Conservation (phyloP, 2,329 filamentous ascomycete genomes). For the Emmonsiellopsis sp. region DNA sequence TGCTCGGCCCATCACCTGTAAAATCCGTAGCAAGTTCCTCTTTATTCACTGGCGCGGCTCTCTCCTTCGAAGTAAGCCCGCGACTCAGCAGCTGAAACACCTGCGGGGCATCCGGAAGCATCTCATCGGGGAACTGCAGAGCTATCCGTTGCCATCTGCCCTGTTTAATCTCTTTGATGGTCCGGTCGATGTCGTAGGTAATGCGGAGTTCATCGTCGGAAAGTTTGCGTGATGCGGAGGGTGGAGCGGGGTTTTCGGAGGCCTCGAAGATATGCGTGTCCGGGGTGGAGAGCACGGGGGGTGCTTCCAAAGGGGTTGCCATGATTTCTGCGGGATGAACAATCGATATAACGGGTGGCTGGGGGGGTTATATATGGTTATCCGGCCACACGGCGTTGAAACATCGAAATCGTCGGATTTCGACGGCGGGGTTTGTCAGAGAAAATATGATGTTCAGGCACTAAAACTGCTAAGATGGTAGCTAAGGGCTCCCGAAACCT, state of each 20-base stretch:
- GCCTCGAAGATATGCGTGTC: slow-evolving; percentile 52
- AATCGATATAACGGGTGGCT: neutral
- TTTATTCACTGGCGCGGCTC: slow-evolving; percentile 11
- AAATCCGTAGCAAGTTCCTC: slow-evolving; percentile 8
- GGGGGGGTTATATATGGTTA: neutral
- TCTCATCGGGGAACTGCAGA: slow-evolving; percentile 90
- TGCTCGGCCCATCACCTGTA: slow-evolving; percentile 14
- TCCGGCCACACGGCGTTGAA: neutral
- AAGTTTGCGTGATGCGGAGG: slow-evolving; percentile 18
- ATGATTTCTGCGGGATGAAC: neutral
- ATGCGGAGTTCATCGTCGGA: slow-evolving; percentile 61
- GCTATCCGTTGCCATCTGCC: slow-evolving; percentile 69
- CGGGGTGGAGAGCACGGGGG: slow-evolving; percentile 54
- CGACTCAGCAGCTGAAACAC: slow-evolving; percentile 60
- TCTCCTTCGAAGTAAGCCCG: slow-evolving; percentile 32
- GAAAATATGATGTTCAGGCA: neutral
- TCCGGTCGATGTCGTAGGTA: slow-evolving; percentile 79
- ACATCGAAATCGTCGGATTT: neutral
- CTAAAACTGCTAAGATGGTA: neutral
- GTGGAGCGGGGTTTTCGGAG: slow-evolving; percentile 28
- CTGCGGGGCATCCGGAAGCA: slow-evolving; percentile 76
- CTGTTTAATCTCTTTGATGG: slow-evolving; percentile 62
- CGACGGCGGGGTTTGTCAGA: neutral
- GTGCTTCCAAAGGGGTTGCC: slow-evolving; percentile 26
- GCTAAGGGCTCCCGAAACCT: neutral